Percentiles rank a stretch among this genome's conserved stretches.
Conservation (phyloP, 148 eudicot species). For the Heliamphora exappendiculata region DNA sequence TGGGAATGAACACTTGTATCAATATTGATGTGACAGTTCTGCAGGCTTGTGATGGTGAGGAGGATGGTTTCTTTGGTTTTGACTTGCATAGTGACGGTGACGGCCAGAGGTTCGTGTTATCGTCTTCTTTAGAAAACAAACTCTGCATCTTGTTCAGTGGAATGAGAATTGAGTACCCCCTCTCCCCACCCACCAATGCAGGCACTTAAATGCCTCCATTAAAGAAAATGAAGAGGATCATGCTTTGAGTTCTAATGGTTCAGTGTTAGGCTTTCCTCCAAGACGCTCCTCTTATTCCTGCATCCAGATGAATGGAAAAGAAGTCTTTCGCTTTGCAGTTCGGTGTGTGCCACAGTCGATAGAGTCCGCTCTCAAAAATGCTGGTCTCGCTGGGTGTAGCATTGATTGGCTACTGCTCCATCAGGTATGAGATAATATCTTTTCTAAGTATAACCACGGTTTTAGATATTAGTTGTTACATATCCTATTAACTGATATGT, state of each 20-base stretch:
- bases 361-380: slow-evolving; percentile 60
- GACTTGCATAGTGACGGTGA: slow-evolving; percentile 96
- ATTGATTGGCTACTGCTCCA: slow-evolving; percentile 93
- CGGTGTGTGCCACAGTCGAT: slow-evolving; percentile 74
- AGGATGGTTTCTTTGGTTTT: slow-evolving; percentile 80
- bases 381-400: slow-evolving; percentile 57
- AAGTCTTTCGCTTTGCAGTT: slow-evolving; percentile 84
- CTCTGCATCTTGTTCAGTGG: not conserved
- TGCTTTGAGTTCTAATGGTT: slow-evolving; percentile 46
- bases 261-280: slow-evolving; percentile 51
- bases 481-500: no score
- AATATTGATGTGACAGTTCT: slow-evolving; percentile 10
- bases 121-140: not conserved
- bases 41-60: slow-evolving; percentile 79
- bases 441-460: not conserved
- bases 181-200: slow-evolving; percentile 22
- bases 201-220: slow-evolving; percentile 70
- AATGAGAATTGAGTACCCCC: not conserved
- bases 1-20: not conserved
- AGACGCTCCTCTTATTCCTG: slow-evolving; percentile 44
- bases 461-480: no score
- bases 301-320: slow-evolving; percentile 84
- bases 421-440: slow-evolving; percentile 59
- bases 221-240: slow-evolving; percentile 35
- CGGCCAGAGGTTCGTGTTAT: slow-evolving; percentile 53